phyloP scores from a whole-genome alignment of 2,329 filamentous ascomycete genomes.

The Clonostachys rosea region DNA sequence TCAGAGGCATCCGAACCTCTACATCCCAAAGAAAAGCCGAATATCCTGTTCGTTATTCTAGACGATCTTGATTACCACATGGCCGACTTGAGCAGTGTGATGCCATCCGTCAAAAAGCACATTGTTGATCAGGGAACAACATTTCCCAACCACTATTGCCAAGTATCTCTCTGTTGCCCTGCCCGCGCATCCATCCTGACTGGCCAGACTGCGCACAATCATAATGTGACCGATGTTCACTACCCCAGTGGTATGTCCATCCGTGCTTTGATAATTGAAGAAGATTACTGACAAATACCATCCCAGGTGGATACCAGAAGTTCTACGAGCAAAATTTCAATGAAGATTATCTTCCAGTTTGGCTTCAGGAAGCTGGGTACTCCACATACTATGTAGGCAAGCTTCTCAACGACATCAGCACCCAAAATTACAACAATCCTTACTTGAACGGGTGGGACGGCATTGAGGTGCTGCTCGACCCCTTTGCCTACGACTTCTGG shows the following conservation, averaged over 20 bases:
- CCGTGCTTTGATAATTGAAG: too few species aligned
- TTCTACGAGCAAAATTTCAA: conserved; percentile 44
- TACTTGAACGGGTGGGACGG: conserved; percentile 50
- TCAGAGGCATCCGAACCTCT: neutral
- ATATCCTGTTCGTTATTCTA: conserved; percentile 56
- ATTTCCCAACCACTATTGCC: conserved; percentile 4
- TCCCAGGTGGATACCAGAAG: conserved; percentile 34
- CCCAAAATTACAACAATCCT: conserved; percentile 43
- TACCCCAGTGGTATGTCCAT: neutral
- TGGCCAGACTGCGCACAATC: conserved; percentile 4
- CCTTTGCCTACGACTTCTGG: conserved; percentile 63
- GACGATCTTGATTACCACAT: conserved; percentile 58
- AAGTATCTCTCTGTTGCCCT: conserved; percentile 4
- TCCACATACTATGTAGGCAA: conserved; percentile 50
- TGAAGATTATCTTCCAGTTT: conserved; percentile 41
- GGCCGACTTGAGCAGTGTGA: conserved; percentile 41
- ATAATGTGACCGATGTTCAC: conserved; percentile 6
- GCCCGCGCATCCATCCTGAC: conserved; percentile 1
- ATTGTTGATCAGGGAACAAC: conserved; percentile 1
- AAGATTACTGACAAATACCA: neutral
- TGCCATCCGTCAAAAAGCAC: neutral
- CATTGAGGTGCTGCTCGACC: conserved; percentile 56
- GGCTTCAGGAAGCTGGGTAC: conserved; percentile 45
- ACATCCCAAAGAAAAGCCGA: conserved; percentile 23
- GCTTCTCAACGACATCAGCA: conserved; percentile 44